Evolutionary conservation across 2,329 filamentous ascomycete genomes (phyloP).

Genomic region (Volutella citrinella): DNA sequence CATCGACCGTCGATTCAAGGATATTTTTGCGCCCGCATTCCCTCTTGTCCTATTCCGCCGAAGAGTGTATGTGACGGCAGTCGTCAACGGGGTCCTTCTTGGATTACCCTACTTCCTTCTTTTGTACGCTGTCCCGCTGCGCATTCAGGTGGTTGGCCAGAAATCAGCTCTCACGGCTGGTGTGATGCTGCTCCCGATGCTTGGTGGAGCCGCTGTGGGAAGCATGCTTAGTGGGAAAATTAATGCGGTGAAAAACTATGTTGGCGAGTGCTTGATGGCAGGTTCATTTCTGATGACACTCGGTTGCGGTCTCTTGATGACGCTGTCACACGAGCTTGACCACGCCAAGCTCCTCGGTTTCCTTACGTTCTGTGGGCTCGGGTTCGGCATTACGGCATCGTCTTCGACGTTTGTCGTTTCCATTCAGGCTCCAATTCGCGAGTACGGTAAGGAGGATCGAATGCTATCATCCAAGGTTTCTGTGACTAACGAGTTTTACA

Average conservation of each 20-base stretch:
- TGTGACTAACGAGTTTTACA: too few species aligned
- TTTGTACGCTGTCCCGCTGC: slow-evolving; percentile 48
- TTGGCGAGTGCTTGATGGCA: slow-evolving; percentile 41
- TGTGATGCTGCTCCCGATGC: slow-evolving; percentile 51
- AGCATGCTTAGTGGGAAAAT: slow-evolving; percentile 40
- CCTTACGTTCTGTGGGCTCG: slow-evolving; percentile 49
- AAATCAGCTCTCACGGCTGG: slow-evolving; percentile 45
- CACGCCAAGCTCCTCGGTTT: slow-evolving; percentile 48
- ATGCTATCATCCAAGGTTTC: too few species aligned
- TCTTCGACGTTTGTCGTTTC: slow-evolving; percentile 45
- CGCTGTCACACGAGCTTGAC: slow-evolving; percentile 27
- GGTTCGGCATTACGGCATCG: slow-evolving; percentile 48
- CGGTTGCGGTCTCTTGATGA: slow-evolving; percentile 47
- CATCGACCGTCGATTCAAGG: slow-evolving; percentile 21
- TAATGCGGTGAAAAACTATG: slow-evolving; percentile 39
- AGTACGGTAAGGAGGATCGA: slow-evolving; percentile 48
- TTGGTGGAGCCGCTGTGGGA: slow-evolving; percentile 45
- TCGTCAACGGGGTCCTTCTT: slow-evolving; percentile 44
- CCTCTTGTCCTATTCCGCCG: slow-evolving; percentile 48
- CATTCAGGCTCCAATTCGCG: slow-evolving; percentile 39
- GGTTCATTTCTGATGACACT: slow-evolving; percentile 43
- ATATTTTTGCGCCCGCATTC: slow-evolving; percentile 38
- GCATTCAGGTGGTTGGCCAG: slow-evolving; percentile 48
- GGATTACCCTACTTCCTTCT: slow-evolving; percentile 50
- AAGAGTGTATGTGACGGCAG: slow-evolving; percentile 40